phyloP scores from a whole-genome alignment of 106 monocot genomes.

The Apostasia ramifera region DNA sequence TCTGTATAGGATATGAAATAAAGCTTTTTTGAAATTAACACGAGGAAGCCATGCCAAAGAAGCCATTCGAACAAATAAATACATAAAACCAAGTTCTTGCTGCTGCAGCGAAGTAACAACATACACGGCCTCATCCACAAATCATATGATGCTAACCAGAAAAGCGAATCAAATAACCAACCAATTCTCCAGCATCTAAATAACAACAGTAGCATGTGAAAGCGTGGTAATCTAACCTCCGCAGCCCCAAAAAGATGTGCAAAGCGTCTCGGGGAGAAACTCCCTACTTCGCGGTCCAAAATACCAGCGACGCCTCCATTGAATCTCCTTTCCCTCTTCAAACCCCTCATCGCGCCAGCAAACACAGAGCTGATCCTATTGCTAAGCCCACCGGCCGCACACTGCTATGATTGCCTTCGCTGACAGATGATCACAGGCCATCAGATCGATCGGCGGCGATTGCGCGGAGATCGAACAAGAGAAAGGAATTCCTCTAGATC shows the following conservation, averaged over 20 bases:
- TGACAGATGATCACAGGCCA: background rate
- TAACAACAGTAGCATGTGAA: background rate
- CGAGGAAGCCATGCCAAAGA: too few relatives aligned
- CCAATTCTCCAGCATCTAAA: background rate
- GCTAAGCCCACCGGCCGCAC: background rate
- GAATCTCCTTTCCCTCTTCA: conserved; percentile 19
- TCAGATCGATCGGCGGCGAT: background rate
- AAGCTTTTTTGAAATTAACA: too few relatives aligned
- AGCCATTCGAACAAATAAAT: background rate
- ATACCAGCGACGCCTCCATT: conserved; percentile 20
- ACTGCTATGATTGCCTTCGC: background rate
- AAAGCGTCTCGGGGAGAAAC: conserved; percentile 39
- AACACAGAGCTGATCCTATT: background rate
- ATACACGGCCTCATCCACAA: too few relatives aligned
- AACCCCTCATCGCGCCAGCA: background rate
- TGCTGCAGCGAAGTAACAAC: too few relatives aligned
- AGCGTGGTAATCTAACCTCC: conserved; percentile 29
- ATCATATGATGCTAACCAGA: background rate
- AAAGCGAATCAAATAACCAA: background rate
- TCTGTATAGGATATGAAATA: too few relatives aligned
- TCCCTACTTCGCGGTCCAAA: conserved; percentile 49
- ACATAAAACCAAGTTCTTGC: too few relatives aligned
- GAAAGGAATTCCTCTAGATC: background rate
- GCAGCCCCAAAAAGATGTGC: conserved; percentile 36
- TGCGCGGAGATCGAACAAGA: background rate